A percentile compares a stretch with the other conserved stretches of the same genome.
Evolutionary conservation across 2,329 filamentous ascomycete species (phyloP).

Genomic region (Beauveria asiatica): DNA sequence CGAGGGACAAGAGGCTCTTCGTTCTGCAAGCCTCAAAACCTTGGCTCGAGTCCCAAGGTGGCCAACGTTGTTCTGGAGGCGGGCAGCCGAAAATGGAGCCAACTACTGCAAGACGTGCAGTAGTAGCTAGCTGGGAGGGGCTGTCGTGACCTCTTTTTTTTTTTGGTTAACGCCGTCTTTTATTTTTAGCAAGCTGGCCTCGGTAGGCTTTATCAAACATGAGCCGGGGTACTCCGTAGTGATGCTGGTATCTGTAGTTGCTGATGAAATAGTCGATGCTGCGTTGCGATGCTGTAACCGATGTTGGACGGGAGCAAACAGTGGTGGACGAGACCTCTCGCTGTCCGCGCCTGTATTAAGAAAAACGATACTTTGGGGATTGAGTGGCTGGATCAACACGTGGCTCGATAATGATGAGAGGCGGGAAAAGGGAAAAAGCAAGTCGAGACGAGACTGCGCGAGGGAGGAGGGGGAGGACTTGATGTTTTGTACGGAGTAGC

Average conservation of each 20-base stretch:
- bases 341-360: too few species aligned
- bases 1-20: not conserved
- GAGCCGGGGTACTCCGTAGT: not conserved
- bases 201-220: not conserved
- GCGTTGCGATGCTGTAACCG: not conserved
- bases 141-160: not conserved
- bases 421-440: too few species aligned
- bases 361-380: too few species aligned
- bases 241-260: not conserved
- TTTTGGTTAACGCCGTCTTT: not conserved
- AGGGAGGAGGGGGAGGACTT: too few species aligned
- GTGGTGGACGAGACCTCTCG: too few species aligned
- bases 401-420: too few species aligned
- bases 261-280: not conserved
- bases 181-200: not conserved
- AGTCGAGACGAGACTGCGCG: too few species aligned
- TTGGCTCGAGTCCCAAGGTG: not conserved
- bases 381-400: too few species aligned
- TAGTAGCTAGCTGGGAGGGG: not conserved
- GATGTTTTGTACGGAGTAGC: too few species aligned
- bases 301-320: too few species aligned
- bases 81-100: not conserved
- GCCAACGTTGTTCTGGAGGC: not conserved
- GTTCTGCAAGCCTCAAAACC: not conserved
- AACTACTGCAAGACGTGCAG: not conserved